Percentiles rank a stretch among this genome's conserved stretches.
phyloP scores from a whole-genome alignment of 2,329 filamentous ascomycete species.

The Mariannaea elegans region DNA sequence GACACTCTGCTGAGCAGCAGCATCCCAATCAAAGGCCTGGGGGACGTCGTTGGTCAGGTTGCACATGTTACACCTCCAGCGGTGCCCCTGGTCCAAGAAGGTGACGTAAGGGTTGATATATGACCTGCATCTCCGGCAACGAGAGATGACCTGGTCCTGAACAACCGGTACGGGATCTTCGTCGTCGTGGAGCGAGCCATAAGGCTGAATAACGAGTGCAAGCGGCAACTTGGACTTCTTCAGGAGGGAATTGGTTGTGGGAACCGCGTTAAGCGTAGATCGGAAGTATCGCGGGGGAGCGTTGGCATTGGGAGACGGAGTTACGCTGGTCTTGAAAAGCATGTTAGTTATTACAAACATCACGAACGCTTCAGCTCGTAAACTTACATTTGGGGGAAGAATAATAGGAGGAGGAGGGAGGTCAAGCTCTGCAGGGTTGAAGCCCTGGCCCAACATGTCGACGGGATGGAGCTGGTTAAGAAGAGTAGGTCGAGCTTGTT shows the following conservation, averaged over 20 bases:
- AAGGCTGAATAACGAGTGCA: slow-evolving; percentile 95
- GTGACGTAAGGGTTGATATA: slow-evolving; percentile 99
- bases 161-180: slow-evolving; percentile 93
- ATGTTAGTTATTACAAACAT: slow-evolving; percentile 48
- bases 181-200: slow-evolving; percentile 89
- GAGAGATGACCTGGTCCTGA: slow-evolving; percentile 95
- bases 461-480: slow-evolving; percentile 93
- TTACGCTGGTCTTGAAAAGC: slow-evolving; percentile 77
- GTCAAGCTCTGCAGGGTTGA: slow-evolving; percentile 93
- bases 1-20: slow-evolving; percentile 86
- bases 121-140: slow-evolving; percentile 92
- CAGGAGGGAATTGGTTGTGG: slow-evolving; percentile 88
- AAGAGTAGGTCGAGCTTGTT: slow-evolving; percentile 54
- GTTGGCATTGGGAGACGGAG: slow-evolving; percentile 89
- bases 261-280: slow-evolving; percentile 93
- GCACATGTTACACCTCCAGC: slow-evolving; percentile 99
- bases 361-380: background rate
- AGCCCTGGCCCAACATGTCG: slow-evolving; percentile 90
- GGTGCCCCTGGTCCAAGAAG: slow-evolving; percentile 95
- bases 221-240: slow-evolving; percentile 98
- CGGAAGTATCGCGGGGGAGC: slow-evolving; percentile 94
- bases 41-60: slow-evolving; percentile 98
- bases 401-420: slow-evolving; percentile 90
- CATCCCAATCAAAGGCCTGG: slow-evolving; percentile 99
- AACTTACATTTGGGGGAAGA: slow-evolving; percentile 87